Evolutionary conservation across 805 yeast species (phyloP).

Genomic region (Crinitomyces ghanaensis): DNA sequence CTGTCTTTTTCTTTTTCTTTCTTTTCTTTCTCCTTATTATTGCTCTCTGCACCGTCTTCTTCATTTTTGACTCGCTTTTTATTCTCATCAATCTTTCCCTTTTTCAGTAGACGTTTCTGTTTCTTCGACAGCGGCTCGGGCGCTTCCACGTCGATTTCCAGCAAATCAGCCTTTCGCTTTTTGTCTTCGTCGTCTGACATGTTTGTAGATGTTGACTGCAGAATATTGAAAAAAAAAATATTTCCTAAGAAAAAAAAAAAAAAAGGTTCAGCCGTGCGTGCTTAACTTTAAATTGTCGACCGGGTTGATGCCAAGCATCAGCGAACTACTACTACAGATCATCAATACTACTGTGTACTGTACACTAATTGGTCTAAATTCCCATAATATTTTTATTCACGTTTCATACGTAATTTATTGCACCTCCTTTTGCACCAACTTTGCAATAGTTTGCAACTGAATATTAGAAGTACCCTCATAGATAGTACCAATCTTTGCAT

Average conservation of each 20-base stretch:
- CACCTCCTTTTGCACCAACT: conserved; percentile 26
- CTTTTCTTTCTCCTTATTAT: conserved; percentile 22
- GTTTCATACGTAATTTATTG: too few species aligned
- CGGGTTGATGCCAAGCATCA: background rate
- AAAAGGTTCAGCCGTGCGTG: background rate
- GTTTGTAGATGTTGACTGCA: background rate
- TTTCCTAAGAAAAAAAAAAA: background rate
- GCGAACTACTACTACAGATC: background rate
- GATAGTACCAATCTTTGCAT: conserved; percentile 34
- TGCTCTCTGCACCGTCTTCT: conserved; percentile 18
- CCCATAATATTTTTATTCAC: background rate
- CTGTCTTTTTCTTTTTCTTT: conserved; percentile 29
- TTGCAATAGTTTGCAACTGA: conserved; percentile 34
- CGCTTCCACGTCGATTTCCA: conserved; percentile 35
- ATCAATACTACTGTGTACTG: background rate
- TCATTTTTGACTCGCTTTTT: conserved; percentile 32
- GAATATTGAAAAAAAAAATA: background rate
- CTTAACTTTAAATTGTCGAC: background rate
- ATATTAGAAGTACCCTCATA: conserved; percentile 36
- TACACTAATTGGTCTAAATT: background rate
- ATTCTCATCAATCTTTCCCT: conserved; percentile 34
- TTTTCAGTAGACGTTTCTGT: conserved; percentile 75
- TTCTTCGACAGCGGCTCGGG: conserved; percentile 83
- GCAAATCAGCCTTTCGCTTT: conserved; percentile 11
- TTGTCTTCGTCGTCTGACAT: conserved; percentile 2